A percentile compares a stretch with the other conserved stretches of the same genome.
Evolutionary conservation across 768 basidiomycete species (phyloP).

Genomic region (Leccinellum luteum): DNA sequence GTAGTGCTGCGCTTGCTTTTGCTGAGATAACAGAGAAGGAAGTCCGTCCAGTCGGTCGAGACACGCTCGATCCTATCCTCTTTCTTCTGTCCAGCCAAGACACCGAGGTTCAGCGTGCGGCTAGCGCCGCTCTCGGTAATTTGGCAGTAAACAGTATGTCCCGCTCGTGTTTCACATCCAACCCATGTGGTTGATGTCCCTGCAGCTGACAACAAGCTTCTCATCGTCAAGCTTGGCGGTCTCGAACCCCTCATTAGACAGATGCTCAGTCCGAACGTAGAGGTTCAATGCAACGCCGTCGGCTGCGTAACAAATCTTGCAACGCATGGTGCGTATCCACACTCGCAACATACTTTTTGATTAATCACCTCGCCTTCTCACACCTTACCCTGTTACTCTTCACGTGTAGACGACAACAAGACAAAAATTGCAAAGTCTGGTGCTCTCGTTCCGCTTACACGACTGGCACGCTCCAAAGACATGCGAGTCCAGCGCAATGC

Average conservation of each 20-base stretch:
- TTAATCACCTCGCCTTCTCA: not conserved
- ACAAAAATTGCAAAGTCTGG: conserved; percentile 99
- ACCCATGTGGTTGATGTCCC: conserved; percentile 8
- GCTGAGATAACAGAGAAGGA: conserved; percentile 99
- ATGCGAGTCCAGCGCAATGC: conserved; percentile 99
- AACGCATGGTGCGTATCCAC: conserved; percentile 75
- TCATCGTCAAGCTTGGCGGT: conserved; percentile 97
- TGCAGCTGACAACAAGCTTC: conserved; percentile 95
- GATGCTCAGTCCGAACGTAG: conserved; percentile 98
- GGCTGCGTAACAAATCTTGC: conserved; percentile 99
- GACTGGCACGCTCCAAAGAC: conserved; percentile 95
- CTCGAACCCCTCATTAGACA: conserved; percentile 97
- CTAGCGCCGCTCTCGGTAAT: conserved; percentile 95
- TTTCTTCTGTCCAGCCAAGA: conserved; percentile 97
- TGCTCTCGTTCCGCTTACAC: conserved; percentile 94
- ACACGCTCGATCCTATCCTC: conserved; percentile 96
- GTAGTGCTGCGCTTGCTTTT: conserved; percentile 96
- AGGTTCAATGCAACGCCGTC: conserved; percentile 99
- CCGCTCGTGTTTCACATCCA: conserved; percentile 16
- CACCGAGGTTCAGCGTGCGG: conserved; percentile 97
- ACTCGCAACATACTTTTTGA: not conserved
- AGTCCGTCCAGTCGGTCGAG: conserved; percentile 92
- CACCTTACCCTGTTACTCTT: conserved; percentile 5
- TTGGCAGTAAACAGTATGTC: conserved; percentile 94
- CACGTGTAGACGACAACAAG: conserved; percentile 89